A percentile compares a stretch with the other conserved stretches of the same genome.
Evolutionary conservation across 331 rosid genomes (phyloP).

Genomic region (Cucumis variabilis): DNA sequence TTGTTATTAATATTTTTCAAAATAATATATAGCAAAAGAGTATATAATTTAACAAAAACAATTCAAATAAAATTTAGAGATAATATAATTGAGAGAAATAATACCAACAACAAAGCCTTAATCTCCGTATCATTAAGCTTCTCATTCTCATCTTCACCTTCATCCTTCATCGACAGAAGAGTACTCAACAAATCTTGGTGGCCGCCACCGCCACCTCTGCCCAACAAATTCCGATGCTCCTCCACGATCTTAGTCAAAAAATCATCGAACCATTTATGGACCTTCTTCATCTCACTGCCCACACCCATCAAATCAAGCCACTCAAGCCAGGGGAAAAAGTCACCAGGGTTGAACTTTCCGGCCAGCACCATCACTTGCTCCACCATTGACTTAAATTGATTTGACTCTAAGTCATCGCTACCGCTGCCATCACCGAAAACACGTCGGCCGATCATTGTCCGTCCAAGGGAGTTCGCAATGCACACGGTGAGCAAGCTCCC

Average conservation of each 20-base stretch:
- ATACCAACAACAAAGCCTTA: slow-evolving; percentile 78
- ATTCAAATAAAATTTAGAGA: no score
- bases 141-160: slow-evolving; percentile 40
- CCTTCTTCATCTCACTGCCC: slow-evolving; percentile 66
- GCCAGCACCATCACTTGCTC: slow-evolving; percentile 75
- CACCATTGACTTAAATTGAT: slow-evolving; percentile 80
- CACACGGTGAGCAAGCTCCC: slow-evolving; percentile 67
- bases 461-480: slow-evolving; percentile 65
- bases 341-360: slow-evolving; percentile 73
- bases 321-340: slow-evolving; percentile 67
- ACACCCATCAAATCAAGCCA: slow-evolving; percentile 74
- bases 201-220: neutral
- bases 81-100: no score
- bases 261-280: slow-evolving; percentile 70
- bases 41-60: no score
- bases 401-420: slow-evolving; percentile 49
- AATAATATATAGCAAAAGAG: no score
- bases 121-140: slow-evolving; percentile 70
- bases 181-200: slow-evolving; percentile 64
- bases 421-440: slow-evolving; percentile 59
- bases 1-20: no score
- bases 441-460: slow-evolving; percentile 68
- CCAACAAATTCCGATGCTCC: slow-evolving; percentile 48
- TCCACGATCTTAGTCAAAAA: slow-evolving; percentile 59
- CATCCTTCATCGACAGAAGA: slow-evolving; percentile 52